phyloP scores from a whole-genome alignment of 768 basidiomycete genomes.

The Polyporus arcularius region DNA sequence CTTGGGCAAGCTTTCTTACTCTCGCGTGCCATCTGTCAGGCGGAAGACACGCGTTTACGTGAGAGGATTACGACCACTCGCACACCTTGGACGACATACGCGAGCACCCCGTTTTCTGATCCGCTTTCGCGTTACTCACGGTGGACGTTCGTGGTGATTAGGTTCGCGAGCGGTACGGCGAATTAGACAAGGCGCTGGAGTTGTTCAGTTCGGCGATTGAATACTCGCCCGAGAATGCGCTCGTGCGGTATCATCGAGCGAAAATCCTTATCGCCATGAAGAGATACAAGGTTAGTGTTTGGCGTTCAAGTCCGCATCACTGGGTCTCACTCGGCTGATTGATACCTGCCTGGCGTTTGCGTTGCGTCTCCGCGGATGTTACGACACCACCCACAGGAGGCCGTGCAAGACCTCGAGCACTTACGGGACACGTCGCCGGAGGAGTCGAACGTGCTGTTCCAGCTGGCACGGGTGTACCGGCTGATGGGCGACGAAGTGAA shows the following conservation, averaged over 20 bases:
- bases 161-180: constrained; percentile 87
- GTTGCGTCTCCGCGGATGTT: constrained; percentile 6
- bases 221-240: constrained; percentile 83
- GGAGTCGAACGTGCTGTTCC: constrained; percentile 96
- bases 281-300: constrained; percentile 72
- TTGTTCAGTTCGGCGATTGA: constrained; percentile 81
- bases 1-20: too few relatives aligned
- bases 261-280: constrained; percentile 86
- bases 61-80: too few relatives aligned
- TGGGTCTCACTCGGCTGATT: constrained; percentile 66
- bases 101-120: background rate
- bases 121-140: constrained; percentile 13
- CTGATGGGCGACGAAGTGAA: constrained; percentile 75
- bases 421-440: constrained; percentile 85
- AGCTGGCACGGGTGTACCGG: constrained; percentile 90
- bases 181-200: constrained; percentile 71
- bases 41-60: too few relatives aligned
- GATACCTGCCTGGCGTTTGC: constrained; percentile 18
- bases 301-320: constrained; percentile 17
- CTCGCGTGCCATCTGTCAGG: too few relatives aligned
- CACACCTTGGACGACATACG: too few relatives aligned
- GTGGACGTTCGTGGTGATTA: constrained; percentile 32
- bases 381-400: constrained; percentile 50
- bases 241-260: constrained; percentile 92
- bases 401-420: constrained; percentile 77